phyloP scores from a whole-genome alignment of 805 yeast species.

The Phaffomyces antillensis region DNA sequence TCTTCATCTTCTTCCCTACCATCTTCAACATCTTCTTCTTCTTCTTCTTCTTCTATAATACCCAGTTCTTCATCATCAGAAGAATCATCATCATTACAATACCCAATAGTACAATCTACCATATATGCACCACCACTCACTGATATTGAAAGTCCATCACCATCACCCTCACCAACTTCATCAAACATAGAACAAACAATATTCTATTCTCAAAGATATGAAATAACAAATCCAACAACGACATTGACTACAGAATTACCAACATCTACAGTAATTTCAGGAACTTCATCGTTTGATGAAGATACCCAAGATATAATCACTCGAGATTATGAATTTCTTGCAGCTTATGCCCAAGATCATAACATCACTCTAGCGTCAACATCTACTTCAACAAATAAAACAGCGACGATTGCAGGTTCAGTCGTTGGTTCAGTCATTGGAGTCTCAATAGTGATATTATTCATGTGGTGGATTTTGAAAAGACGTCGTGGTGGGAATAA shows the following conservation, averaged over 20 bases:
- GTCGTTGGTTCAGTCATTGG: conserved; percentile 23
- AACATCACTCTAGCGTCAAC: neutral
- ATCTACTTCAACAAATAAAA: neutral
- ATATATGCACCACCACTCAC: neutral
- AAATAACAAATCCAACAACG: conserved; percentile 13
- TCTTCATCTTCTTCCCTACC: neutral
- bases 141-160: neutral
- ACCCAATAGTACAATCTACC: neutral
- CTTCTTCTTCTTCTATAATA: neutral
- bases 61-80: neutral
- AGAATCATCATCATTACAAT: neutral
- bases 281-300: neutral
- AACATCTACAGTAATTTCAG: conserved; percentile 8
- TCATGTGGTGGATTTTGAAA: conserved; percentile 12
- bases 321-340: conserved; percentile 16
- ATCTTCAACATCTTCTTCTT: neutral
- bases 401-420: conserved; percentile 21
- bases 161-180: neutral
- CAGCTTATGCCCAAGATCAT: conserved; percentile 8
- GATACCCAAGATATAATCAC: conserved; percentile 10
- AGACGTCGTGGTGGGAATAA: conserved; percentile 1
- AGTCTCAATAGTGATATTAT: conserved; percentile 7
- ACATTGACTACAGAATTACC: conserved; percentile 17
- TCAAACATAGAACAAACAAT: conserved; percentile 6
- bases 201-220: conserved; percentile 15